These are phyloP conservation scores for Malania oleifera DNA, from an alignment of 164 flowering plant genomes.

Conservation along the genomic window DNA sequence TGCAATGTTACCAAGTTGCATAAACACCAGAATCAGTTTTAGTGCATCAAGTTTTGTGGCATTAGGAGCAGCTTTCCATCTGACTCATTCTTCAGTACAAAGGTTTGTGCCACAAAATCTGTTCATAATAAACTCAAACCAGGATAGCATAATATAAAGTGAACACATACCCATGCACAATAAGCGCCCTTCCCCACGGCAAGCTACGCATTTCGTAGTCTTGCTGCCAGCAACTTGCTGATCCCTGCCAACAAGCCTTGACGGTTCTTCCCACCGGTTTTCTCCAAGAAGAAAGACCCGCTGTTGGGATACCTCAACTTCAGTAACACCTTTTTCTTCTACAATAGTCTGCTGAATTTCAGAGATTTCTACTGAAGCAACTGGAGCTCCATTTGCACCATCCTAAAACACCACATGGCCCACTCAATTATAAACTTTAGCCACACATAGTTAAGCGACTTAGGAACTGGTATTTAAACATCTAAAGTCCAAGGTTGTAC, in stretches of 20 bases:
- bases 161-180: conserved; percentile 66
- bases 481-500: neutral
- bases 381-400: conserved; percentile 53
- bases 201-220: conserved; percentile 49
- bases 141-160: neutral
- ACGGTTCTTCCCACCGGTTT: conserved; percentile 95
- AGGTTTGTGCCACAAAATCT: no score
- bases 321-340: conserved; percentile 33
- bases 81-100: no score
- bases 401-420: conserved; percentile 26
- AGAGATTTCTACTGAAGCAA: conserved; percentile 43
- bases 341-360: conserved; percentile 42
- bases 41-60: no score
- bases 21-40: no score
- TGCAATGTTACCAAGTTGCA: no score
- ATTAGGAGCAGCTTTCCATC: no score
- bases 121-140: neutral
- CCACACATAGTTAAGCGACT: conserved; percentile 3
- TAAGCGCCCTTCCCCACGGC: conserved; percentile 86
- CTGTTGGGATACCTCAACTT: conserved; percentile 37
- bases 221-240: conserved; percentile 25
- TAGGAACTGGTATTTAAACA: neutral
- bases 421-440: neutral
- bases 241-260: conserved; percentile 47
- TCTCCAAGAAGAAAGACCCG: conserved; percentile 96